A percentile compares a stretch with the other conserved stretches of the same genome.
Evolutionary conservation across 1,139 yeast species (phyloP).

Genomic region (Nakaseomyces nivariensis): DNA sequence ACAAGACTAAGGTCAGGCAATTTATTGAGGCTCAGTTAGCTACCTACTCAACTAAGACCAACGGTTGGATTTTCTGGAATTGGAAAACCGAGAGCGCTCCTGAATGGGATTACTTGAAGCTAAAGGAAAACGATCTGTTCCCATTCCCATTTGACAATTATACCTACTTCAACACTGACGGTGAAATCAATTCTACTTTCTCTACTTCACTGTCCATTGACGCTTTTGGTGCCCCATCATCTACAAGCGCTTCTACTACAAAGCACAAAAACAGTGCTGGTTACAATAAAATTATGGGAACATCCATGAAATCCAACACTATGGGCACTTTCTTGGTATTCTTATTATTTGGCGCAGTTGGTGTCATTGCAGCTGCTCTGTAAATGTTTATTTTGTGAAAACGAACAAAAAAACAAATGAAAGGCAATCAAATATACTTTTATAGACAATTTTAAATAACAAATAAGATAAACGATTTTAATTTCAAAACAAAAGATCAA

Average conservation of each 20-base stretch:
- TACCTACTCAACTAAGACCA: slow-evolving; percentile 33
- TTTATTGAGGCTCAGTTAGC: slow-evolving; percentile 44
- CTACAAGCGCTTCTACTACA: neutral
- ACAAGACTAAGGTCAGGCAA: slow-evolving; percentile 34
- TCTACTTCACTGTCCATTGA: slow-evolving; percentile 13
- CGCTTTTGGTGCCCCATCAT: slow-evolving; percentile 9
- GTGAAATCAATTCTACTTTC: slow-evolving; percentile 13
- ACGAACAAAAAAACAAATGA: neutral
- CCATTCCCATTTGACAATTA: slow-evolving; percentile 48
- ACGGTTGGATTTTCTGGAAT: slow-evolving; percentile 65
- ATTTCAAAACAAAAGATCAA: no score
- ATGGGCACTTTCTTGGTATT: neutral
- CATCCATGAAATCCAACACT: neutral
- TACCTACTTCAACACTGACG: slow-evolving; percentile 25
- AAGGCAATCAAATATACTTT: no score
- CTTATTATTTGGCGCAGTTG: neutral
- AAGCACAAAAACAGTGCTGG: slow-evolving; percentile 2
- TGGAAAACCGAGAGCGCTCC: slow-evolving; percentile 53
- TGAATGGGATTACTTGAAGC: slow-evolving; percentile 53
- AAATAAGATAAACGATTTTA: no score
- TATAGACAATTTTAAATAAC: no score
- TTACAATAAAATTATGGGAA: neutral
- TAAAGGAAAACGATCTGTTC: slow-evolving; percentile 41
- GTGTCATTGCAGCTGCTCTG: neutral
- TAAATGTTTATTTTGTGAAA: neutral